phyloP scores from a whole-genome alignment of 495 filamentous ascomycete species.

The Penicillium paxilli region DNA sequence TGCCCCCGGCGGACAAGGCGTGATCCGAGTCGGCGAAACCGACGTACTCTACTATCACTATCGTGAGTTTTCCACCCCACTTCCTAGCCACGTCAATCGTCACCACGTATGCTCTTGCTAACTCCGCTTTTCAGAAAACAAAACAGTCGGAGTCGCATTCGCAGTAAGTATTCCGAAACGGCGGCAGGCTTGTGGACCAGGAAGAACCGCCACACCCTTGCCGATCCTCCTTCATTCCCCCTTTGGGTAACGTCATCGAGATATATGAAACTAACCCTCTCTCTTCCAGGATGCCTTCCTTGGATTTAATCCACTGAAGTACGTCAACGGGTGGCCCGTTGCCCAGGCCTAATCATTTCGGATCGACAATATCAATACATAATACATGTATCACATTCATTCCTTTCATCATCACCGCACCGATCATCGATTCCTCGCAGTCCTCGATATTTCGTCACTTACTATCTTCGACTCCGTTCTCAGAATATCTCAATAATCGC shows the following conservation, averaged over 20 bases:
- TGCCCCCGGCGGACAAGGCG: constrained; percentile 47
- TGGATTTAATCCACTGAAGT: constrained; percentile 42
- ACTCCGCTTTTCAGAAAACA: constrained; percentile 39
- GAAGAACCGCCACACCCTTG: constrained; percentile 13
- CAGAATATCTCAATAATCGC: too few relatives aligned
- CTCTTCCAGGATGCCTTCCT: constrained; percentile 39
- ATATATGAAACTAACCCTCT: constrained; percentile 18
- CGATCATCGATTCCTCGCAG: too few relatives aligned
- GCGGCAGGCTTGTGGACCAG: constrained; percentile 14
- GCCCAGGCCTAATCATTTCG: constrained; percentile 19
- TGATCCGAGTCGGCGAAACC: constrained; percentile 31
- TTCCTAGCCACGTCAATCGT: not conserved
- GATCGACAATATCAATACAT: too few relatives aligned
- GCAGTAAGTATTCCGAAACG: constrained; percentile 24
- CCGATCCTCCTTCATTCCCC: constrained; percentile 21
- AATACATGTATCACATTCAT: too few relatives aligned
- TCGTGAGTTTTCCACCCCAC: constrained; percentile 23
- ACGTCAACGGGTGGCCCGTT: constrained; percentile 47
- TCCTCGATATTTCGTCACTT: too few relatives aligned
- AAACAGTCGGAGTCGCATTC: constrained; percentile 39
- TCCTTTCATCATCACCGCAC: not conserved
- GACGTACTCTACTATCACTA: constrained; percentile 53
- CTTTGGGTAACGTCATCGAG: not conserved
- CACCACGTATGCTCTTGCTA: constrained; percentile 6
- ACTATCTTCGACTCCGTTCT: too few relatives aligned